These are phyloP conservation scores for Naganishia friedmannii DNA, from an alignment of 768 basidiomycete species.

Conservation along the genomic window DNA sequence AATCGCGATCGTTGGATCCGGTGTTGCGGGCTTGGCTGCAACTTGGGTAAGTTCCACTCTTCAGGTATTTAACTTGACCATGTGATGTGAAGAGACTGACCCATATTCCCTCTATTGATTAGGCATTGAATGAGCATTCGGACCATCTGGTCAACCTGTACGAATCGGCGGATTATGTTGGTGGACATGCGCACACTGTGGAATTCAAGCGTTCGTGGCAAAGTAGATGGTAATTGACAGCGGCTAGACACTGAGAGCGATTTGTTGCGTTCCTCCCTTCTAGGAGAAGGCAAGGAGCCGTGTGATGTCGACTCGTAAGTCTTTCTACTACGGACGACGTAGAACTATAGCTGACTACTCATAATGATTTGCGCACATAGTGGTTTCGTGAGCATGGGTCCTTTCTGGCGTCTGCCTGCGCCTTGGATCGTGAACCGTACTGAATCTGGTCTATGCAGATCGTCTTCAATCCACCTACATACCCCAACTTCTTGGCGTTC, in stretches of 20 bases:
- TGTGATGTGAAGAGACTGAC: background rate
- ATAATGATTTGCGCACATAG: slow-evolving; percentile 46
- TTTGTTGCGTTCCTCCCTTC: slow-evolving; percentile 36
- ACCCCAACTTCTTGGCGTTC: slow-evolving; percentile 75
- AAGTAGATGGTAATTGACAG: background rate
- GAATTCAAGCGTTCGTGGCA: slow-evolving; percentile 52
- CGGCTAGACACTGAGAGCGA: background rate
- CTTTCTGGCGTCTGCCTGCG: background rate
- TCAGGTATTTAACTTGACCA: background rate
- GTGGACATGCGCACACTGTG: slow-evolving; percentile 76
- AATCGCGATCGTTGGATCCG: slow-evolving; percentile 72
- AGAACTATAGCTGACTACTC: background rate
- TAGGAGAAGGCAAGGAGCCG: slow-evolving; percentile 47
- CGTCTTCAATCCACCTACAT: slow-evolving; percentile 71
- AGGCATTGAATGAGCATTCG: slow-evolving; percentile 71
- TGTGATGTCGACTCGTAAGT: slow-evolving; percentile 71
- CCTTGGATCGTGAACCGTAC: background rate
- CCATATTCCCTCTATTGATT: background rate
- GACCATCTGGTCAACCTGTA: slow-evolving; percentile 73
- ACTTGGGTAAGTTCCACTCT: slow-evolving; percentile 61
- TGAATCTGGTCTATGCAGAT: slow-evolving; percentile 55
- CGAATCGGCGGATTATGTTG: slow-evolving; percentile 65
- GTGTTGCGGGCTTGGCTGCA: slow-evolving; percentile 73
- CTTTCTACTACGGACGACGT: background rate
- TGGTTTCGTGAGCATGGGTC: slow-evolving; percentile 59